These are phyloP conservation scores for Penicillium coprophilum DNA, from an alignment of 495 filamentous ascomycete genomes.

Conservation along the genomic window DNA sequence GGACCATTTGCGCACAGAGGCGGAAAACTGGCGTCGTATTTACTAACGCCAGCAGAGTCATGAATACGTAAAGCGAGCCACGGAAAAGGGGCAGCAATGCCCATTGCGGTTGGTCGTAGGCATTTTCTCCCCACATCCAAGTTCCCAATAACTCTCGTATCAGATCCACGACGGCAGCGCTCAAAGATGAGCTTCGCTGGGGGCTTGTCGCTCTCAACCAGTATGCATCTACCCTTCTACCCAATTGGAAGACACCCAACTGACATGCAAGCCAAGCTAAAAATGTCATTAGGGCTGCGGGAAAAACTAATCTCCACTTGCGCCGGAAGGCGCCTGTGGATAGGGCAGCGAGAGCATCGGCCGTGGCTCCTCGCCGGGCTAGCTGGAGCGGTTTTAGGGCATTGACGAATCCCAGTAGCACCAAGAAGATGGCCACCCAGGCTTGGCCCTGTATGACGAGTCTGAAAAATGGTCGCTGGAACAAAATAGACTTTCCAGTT, in stretches of 20 bases:
- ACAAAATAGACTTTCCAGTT: conserved; percentile 10
- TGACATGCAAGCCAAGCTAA: conserved; percentile 14
- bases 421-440: conserved; percentile 15
- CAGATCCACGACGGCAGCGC: conserved; percentile 8
- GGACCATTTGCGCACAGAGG: conserved; percentile 9
- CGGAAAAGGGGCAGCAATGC: conserved; percentile 13
- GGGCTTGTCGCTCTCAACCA: conserved; percentile 14
- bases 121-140: conserved; percentile 16
- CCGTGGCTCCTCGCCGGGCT: conserved; percentile 10
- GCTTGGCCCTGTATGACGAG: conserved; percentile 17
- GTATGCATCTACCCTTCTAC: conserved; percentile 13
- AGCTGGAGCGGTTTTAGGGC: conserved; percentile 17
- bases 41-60: conserved; percentile 13
- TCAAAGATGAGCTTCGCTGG: conserved; percentile 6
- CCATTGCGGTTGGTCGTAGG: conserved; percentile 19
- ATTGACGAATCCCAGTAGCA: conserved; percentile 18
- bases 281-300: conserved; percentile 9
- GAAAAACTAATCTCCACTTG: conserved; percentile 15
- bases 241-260: conserved; percentile 14
- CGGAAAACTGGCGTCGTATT: conserved; percentile 16
- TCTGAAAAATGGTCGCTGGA: conserved; percentile 15
- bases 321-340: conserved; percentile 17
- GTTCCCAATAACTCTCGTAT: conserved; percentile 1
- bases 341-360: conserved; percentile 12
- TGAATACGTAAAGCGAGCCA: conserved; percentile 17